Evolutionary conservation across 768 basidiomycete species (phyloP), one percentile per base, ranked within the genome.

Genomic region (Pleurotus djamor): DNA sequence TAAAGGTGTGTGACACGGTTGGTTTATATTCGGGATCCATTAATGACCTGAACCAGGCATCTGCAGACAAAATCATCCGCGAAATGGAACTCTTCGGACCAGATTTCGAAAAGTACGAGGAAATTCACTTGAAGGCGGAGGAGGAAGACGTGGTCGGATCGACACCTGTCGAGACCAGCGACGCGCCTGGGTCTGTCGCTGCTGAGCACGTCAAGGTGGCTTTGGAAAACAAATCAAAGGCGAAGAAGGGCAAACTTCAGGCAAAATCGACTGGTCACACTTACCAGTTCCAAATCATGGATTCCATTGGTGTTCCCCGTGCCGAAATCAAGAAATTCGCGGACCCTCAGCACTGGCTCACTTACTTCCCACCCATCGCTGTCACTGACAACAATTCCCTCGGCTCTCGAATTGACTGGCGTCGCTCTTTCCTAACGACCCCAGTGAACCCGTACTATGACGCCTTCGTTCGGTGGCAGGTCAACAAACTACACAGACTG

Each of bases 231-330:
- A 84, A 84, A 60, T 80, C 83, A 52, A 98, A 97, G 71, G 94
- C 86, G 2, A 97, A 94, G 72, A 99, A 99, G 77, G 95, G 96
- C 52, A 99, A 99, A 72, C 75, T 98, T 14, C 83, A 84, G 14
- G 93, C 94, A 14, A 98, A 99, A 75, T 87, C 91, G 0, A 96
- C 96, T 1, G 97, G 96, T 2, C 79, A 92, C 61, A 89, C 88
- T 34, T 98, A 98, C 74, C 97, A 99, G 70, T 99, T 98, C 83
- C 97, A 98, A 80, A 98, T 98, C 72, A 90, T 98, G 88, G 89
- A 96, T 68, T 91, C 93, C 44, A 92, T 97, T 64, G 88, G 91
- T 51, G 88, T 98, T 4, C 92, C 95, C 10, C 84, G 90, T 43
- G 72, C 79, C 9, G 94, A 98, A 66, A 93, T 98, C 76, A 97